These are phyloP conservation scores for Metschnikowia similis DNA, from an alignment of 805 yeast genomes.

Conservation along the genomic window DNA sequence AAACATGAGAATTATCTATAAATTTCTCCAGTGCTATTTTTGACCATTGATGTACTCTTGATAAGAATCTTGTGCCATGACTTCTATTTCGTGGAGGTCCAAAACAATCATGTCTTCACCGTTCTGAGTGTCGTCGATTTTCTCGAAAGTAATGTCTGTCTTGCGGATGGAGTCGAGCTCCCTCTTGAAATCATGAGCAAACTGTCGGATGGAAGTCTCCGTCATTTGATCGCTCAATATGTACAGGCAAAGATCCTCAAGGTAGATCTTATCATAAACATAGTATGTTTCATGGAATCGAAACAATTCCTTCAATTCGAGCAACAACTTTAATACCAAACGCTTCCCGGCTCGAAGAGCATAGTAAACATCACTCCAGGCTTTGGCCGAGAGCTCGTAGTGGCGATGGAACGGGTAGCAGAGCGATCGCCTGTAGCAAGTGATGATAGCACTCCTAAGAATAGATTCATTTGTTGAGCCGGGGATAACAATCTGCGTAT, in stretches of 20 bases:
- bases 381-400: constrained; percentile 52
- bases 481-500: constrained; percentile 45
- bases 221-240: constrained; percentile 54
- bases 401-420: constrained; percentile 78
- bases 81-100: constrained; percentile 15
- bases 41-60: constrained; percentile 2
- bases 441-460: constrained; percentile 52
- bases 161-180: constrained; percentile 37
- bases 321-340: constrained; percentile 53
- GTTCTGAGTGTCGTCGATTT: constrained; percentile 27
- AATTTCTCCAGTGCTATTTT: neutral
- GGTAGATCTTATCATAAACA: constrained; percentile 71
- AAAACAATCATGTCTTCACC: constrained; percentile 19
- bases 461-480: constrained; percentile 24
- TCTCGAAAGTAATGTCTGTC: constrained; percentile 53
- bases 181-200: constrained; percentile 62
- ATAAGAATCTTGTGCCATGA: constrained; percentile 16
- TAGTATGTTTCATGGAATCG: constrained; percentile 81
- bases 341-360: constrained; percentile 67
- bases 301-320: constrained; percentile 66
- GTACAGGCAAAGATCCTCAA: constrained; percentile 80
- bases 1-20: neutral
- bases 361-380: constrained; percentile 72
- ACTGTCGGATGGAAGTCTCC: constrained; percentile 53
- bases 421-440: constrained; percentile 69